Evolutionary conservation across 164 flowering plant species (phyloP).

Genomic region (Paratinospora sagittata): DNA sequence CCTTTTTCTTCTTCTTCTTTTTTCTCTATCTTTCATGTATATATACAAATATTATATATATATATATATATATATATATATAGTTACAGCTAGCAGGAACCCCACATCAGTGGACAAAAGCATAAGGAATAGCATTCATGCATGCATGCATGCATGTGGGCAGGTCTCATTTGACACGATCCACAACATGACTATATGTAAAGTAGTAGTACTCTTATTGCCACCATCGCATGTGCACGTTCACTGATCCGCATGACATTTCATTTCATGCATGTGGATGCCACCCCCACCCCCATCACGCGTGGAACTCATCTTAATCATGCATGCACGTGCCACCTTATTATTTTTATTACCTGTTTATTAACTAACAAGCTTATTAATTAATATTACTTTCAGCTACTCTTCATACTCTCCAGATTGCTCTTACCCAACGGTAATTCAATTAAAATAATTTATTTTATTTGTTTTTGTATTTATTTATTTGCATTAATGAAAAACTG

Average conservation of each 20-base stretch:
- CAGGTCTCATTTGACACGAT: neutral
- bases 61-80: neutral
- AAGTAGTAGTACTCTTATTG: neutral
- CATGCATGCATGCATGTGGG: slow-evolving; percentile 1
- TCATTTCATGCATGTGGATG: slow-evolving; percentile 5
- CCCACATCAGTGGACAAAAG: neutral
- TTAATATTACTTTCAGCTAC: slow-evolving; percentile 40
- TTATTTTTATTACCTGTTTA: neutral
- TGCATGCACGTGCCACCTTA: slow-evolving; percentile 5
- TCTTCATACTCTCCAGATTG: slow-evolving; percentile 69
- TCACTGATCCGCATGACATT: slow-evolving; percentile 5
- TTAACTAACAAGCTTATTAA: neutral
- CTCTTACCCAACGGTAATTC: slow-evolving; percentile 65
- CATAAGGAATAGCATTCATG: neutral
- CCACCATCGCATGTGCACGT: neutral
- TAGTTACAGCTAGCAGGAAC: slow-evolving; percentile 1
- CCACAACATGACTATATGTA: neutral
- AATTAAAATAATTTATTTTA: neutral
- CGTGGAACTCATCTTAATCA: neutral
- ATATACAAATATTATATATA: too few species aligned
- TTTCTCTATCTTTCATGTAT: neutral
- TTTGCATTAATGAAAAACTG: too few species aligned
- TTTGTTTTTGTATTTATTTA: too few species aligned
- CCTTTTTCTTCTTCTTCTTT: neutral
- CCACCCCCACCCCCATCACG: neutral